Conservation (phyloP, 2,329 filamentous ascomycete genomes). For the Paracoccidioides lutzii region DNA sequence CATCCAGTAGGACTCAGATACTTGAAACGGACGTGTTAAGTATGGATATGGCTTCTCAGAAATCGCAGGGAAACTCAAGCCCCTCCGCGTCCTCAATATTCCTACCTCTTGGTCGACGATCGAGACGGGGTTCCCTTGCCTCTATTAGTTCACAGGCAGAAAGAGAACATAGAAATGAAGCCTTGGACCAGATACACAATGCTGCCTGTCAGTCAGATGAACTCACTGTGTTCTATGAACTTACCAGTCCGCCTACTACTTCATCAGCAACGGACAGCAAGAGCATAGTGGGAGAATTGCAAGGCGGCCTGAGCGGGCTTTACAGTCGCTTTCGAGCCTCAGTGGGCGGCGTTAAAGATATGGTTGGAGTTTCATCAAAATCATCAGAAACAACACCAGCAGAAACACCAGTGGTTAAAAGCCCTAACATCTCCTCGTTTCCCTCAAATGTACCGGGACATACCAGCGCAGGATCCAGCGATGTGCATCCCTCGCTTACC, state of each 20-base stretch:
- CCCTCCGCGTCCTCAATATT: conserved; percentile 34
- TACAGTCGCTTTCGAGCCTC: conserved; percentile 76
- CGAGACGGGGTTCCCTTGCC: conserved; percentile 34
- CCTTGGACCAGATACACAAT: conserved; percentile 77
- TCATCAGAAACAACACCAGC: conserved; percentile 17
- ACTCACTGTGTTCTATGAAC: conserved; percentile 89
- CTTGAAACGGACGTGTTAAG: background rate
- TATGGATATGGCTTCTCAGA: conserved; percentile 24
- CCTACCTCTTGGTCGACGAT: conserved; percentile 29
- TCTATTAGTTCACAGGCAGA: conserved; percentile 47
- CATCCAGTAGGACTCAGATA: background rate
- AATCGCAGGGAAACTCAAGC: conserved; percentile 27
- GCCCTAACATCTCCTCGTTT: conserved; percentile 17
- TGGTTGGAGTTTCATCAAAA: conserved; percentile 25
- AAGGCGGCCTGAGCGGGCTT: conserved; percentile 76
- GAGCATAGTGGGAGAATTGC: conserved; percentile 57
- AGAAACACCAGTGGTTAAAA: conserved; percentile 18
- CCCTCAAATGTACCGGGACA: conserved; percentile 14
- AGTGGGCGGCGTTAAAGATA: conserved; percentile 56
- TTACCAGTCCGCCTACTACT: conserved; percentile 50
- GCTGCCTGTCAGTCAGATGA: conserved; percentile 73
- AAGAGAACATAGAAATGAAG: conserved; percentile 61
- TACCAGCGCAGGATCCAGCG: conserved; percentile 7
- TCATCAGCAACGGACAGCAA: conserved; percentile 53
- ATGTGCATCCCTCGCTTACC: conserved; percentile 15